phyloP scores from a whole-genome alignment of 257 asterid genomes.

The Apocynum venetum region DNA sequence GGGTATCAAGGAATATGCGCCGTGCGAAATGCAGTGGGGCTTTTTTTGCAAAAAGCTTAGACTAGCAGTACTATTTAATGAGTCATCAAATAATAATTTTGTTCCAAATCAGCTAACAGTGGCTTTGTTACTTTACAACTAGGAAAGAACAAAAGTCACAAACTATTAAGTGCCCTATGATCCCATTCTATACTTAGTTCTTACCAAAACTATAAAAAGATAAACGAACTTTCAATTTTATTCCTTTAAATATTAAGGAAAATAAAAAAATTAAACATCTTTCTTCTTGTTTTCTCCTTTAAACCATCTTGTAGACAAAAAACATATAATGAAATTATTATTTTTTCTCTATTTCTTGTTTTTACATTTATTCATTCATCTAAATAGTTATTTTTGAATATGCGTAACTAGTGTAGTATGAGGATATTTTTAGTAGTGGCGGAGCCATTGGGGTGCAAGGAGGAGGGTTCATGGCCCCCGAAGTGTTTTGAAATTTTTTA shows the following conservation, averaged over 20 bases:
- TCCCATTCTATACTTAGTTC: background rate
- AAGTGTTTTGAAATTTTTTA: no score
- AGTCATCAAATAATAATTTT: background rate
- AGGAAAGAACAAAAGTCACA: background rate
- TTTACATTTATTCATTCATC: background rate
- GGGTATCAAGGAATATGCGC: conserved; percentile 1
- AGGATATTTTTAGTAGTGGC: no score
- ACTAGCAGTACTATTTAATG: background rate
- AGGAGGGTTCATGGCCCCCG: no score
- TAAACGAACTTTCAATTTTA: background rate
- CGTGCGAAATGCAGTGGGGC: background rate
- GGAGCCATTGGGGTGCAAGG: no score
- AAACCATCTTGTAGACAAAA: no score
- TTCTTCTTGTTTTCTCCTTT: no score
- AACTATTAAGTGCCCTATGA: background rate
- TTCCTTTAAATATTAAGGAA: no score
- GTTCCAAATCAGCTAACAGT: background rate
- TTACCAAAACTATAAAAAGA: background rate
- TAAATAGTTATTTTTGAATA: no score
- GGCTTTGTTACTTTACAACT: background rate
- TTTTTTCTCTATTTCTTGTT: no score
- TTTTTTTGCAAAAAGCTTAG: background rate
- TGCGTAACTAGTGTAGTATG: no score
- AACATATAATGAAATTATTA: no score
- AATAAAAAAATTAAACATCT: no score